Percentiles rank a stretch among this genome's conserved stretches.
These are phyloP conservation scores for Pleurotus salmoneostramineus DNA, from an alignment of 768 basidiomycete species.

Conservation along the genomic window DNA sequence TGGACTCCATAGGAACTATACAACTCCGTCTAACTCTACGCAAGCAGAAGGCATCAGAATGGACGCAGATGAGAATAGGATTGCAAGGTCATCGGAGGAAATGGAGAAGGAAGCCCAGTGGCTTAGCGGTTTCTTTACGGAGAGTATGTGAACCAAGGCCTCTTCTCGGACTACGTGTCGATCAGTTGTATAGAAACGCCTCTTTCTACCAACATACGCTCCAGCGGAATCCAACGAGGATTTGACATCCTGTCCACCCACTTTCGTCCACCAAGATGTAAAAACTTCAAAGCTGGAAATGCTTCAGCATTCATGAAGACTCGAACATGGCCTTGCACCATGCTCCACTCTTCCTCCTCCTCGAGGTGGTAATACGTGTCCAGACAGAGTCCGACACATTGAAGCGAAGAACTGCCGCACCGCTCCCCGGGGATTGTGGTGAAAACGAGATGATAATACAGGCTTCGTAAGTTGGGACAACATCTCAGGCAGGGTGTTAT, in stretches of 20 bases:
- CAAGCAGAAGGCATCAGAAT: slow-evolving; percentile 40
- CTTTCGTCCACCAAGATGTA: slow-evolving; percentile 46
- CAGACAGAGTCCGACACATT: slow-evolving; percentile 45
- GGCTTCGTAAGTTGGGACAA: slow-evolving; percentile 41
- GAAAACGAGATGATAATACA: slow-evolving; percentile 58
- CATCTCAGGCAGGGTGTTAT: slow-evolving; percentile 40
- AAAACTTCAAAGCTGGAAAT: slow-evolving; percentile 41
- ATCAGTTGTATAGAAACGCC: slow-evolving; percentile 18
- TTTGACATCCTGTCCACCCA: slow-evolving; percentile 40
- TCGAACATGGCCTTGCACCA: slow-evolving; percentile 31
- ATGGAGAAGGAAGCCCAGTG: slow-evolving; percentile 80
- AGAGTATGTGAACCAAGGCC: slow-evolving; percentile 10
- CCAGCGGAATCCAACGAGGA: slow-evolving; percentile 28
- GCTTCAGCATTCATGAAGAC: slow-evolving; percentile 2
- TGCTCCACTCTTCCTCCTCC: slow-evolving; percentile 30
- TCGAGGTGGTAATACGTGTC: slow-evolving; percentile 40
- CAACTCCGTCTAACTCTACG: slow-evolving; percentile 12
- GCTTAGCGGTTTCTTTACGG: slow-evolving; percentile 54
- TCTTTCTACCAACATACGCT: slow-evolving; percentile 25
- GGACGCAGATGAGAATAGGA: slow-evolving; percentile 67
- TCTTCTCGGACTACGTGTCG: background rate
- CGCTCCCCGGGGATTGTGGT: slow-evolving; percentile 25
- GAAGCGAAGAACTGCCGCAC: slow-evolving; percentile 27
- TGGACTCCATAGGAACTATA: slow-evolving; percentile 33
- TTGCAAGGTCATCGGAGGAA: slow-evolving; percentile 61